Base-by-base conservation (phyloP, 2,329 filamentous ascomycete species). In the Tolypocladium amazonense region DNA sequence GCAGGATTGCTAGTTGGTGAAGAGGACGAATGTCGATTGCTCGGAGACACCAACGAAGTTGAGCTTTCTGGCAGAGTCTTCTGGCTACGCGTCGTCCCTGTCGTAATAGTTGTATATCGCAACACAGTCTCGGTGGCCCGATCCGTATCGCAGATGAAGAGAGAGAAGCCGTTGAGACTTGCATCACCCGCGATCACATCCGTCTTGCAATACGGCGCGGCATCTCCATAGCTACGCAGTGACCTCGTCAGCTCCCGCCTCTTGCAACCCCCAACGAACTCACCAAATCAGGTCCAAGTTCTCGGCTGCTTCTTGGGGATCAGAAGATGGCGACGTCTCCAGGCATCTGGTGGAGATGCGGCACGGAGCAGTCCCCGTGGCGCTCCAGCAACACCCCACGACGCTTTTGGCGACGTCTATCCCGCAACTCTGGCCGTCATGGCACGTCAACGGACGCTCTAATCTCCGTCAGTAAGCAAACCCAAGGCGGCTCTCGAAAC, bases 141-240 rank as follows among this genome's bases (percentile, higher is more conserved):
- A 55, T 66, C 62, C 2, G 63, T 60, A 27, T 58, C 64, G 56
- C 65, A 67, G 20, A 67, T 56, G 27, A 62, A 65, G 25, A 67
- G 58, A 54, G 65, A 67, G 37, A 60, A 65, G 33, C 63, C 60
- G 15, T 59, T 41, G 20, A 66, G 41, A 25, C 58, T 53, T 20
- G 59, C 15, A 57, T 63, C 62, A 2, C 56, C 59, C 2, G 56
- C 56, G 35, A 66, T 62, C 12, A 65, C 58, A 52, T 67, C 59
- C 33, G 65, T 67, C 59, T 67, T 65, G 58, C 65, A 67, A 50
- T 64, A 65, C 2, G 65, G 65, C 5, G 62, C 58, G 18, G 56
- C 55, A 15, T 43, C 43, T 37, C 20, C 56, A 15, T 57, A 57
- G 52, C 59, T 56, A 11, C 6, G 38, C 30, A 39, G 20, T 23